Evolutionary conservation across 1,284 basidiomycete species (phyloP).

Genomic region (Irpex sp.): DNA sequence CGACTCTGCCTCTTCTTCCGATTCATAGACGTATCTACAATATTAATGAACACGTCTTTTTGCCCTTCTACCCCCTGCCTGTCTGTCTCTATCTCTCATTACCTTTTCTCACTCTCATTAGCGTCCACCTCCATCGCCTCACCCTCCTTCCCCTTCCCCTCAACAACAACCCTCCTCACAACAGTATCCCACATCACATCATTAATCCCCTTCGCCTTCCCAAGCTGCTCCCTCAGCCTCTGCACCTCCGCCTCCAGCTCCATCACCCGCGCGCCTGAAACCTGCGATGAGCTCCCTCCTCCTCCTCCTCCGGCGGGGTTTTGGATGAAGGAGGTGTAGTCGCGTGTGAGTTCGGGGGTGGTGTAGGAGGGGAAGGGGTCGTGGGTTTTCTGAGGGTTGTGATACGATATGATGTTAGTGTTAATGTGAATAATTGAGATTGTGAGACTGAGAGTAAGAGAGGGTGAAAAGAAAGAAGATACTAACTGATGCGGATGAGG

Average conservation of each 20-base stretch:
- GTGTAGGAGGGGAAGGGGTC: constrained; percentile 33
- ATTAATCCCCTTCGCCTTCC: constrained; percentile 79
- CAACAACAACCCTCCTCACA: constrained; percentile 51
- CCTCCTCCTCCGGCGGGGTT: constrained; percentile 19
- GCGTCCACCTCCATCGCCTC: constrained; percentile 13
- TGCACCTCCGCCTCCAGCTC: constrained; percentile 71
- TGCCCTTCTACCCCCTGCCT: neutral
- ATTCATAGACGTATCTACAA: constrained; percentile 13
- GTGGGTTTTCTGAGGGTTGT: constrained; percentile 15
- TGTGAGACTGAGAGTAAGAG: neutral
- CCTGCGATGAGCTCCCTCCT: no score
- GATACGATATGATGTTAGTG: no score
- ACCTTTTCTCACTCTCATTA: no score
- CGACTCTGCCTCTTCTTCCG: constrained; percentile 6
- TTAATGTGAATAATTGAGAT: constrained; percentile 18
- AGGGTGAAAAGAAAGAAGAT: no score
- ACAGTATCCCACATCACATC: constrained; percentile 88
- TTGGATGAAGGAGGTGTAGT: constrained; percentile 57
- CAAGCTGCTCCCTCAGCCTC: constrained; percentile 59
- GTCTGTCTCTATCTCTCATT: no score
- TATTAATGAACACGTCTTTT: neutral
- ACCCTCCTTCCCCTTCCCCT: constrained; percentile 22
- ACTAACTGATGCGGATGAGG: constrained; percentile 36
- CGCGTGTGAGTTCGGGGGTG: constrained; percentile 50
- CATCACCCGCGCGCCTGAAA: constrained; percentile 35